Evolutionary conservation across 305 asterid species (phyloP).

Genomic region (Fraxinus baroniana): DNA sequence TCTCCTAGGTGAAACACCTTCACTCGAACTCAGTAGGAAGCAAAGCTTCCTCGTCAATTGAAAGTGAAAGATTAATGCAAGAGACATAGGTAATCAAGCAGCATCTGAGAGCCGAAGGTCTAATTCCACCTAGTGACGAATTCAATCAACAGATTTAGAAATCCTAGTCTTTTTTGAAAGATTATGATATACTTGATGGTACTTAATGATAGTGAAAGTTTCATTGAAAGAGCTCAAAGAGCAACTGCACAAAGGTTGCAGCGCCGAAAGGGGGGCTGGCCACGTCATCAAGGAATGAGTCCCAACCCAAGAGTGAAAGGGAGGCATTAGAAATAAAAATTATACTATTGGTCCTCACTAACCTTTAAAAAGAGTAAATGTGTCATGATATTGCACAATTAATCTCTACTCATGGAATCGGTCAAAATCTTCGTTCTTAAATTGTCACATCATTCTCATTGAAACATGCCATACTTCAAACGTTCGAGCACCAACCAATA

Average conservation of each 20-base stretch:
- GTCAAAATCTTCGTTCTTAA: neutral
- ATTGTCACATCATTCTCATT: neutral
- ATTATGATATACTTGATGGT: neutral
- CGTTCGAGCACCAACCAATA: neutral
- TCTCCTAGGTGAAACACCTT: neutral
- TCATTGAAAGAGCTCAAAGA: neutral
- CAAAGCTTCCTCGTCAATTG: neutral
- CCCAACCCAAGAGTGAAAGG: neutral
- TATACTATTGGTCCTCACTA: neutral
- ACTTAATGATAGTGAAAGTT: neutral
- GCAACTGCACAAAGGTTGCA: neutral
- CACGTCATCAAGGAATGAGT: neutral
- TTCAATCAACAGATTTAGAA: neutral
- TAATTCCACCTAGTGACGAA: neutral
- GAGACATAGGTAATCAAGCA: neutral
- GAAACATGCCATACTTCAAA: neutral
- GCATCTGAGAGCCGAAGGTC: neutral
- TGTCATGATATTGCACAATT: neutral
- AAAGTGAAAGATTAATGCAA: neutral
- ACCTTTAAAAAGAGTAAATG: neutral
- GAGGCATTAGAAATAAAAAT: neutral
- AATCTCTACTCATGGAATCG: neutral
- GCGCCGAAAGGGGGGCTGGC: neutral
- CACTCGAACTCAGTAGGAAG: neutral
- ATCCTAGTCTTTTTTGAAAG: neutral